phyloP scores from a whole-genome alignment of 2,329 filamentous ascomycete genomes.

The Fusarium odoratissimum region DNA sequence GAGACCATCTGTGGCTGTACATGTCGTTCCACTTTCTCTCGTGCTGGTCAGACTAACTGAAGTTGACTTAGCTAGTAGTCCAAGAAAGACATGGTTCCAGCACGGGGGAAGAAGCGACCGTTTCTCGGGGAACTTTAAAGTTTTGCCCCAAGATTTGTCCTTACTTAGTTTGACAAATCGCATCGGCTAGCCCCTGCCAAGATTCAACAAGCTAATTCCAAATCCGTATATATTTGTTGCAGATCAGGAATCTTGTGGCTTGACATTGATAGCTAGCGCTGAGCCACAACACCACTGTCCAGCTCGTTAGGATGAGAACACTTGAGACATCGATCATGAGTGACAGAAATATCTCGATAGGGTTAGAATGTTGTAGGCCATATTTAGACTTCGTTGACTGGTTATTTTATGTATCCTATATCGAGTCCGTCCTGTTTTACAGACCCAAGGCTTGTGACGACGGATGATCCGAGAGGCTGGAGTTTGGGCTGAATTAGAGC shows the following conservation, averaged over 20 bases:
- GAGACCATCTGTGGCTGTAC: neutral
- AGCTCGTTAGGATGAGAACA: too few species aligned
- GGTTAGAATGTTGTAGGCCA: neutral
- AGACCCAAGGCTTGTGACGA: neutral
- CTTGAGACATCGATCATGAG: neutral
- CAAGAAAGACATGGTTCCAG: neutral
- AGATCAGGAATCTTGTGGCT: neutral
- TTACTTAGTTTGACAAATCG: accelerated
- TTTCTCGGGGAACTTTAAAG: neutral
- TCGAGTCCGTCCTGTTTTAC: accelerated
- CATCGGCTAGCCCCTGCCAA: neutral
- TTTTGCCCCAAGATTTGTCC: neutral
- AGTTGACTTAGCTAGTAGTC: neutral
- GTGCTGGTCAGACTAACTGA: neutral
- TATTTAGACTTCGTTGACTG: accelerated
- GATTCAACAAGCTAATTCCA: neutral
- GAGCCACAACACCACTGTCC: neutral
- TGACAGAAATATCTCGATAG: neutral
- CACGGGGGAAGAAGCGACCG: neutral
- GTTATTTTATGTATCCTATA: accelerated
- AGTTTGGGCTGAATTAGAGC: too few species aligned
- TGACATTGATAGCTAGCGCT: neutral
- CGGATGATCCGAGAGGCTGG: neutral
- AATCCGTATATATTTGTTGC: neutral
- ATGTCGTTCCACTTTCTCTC: neutral